phyloP scores from a whole-genome alignment of 495 filamentous ascomycete species.

The Viridothelium virens region DNA sequence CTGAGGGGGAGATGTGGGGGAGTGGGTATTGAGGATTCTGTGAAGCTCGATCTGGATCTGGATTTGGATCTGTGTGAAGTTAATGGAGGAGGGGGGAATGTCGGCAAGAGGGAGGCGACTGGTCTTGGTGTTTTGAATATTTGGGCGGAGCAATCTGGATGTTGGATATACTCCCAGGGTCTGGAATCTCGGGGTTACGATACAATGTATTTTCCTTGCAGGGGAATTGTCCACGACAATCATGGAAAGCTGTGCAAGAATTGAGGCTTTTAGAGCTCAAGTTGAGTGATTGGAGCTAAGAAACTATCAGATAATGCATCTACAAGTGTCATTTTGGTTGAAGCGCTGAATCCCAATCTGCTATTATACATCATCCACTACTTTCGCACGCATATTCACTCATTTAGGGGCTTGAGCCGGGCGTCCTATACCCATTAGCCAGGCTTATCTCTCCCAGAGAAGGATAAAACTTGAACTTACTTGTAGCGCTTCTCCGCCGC shows the following conservation, averaged over 20 bases:
- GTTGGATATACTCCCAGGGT: too few relatives aligned
- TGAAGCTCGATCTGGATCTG: neutral
- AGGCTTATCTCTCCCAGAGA: neutral
- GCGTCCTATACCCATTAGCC: neutral
- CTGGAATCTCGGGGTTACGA: neutral
- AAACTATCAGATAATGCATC: too few relatives aligned
- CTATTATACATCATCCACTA: neutral
- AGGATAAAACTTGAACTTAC: conserved; percentile 24
- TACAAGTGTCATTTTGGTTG: neutral
- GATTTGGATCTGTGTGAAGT: neutral
- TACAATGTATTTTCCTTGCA: neutral
- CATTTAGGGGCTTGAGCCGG: neutral
- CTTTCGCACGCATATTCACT: neutral
- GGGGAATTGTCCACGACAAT: neutral
- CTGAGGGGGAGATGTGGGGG: conserved; percentile 53
- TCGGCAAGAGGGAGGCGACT: neutral
- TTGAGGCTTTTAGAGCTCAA: neutral
- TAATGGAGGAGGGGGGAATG: neutral
- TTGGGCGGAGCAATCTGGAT: too few relatives aligned
- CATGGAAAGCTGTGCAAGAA: neutral
- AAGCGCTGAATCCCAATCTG: neutral
- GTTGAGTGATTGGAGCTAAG: neutral
- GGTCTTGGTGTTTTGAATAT: neutral
- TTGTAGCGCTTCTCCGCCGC: conserved; percentile 76
- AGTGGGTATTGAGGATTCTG: conserved; percentile 29